Percentiles rank a stretch among this genome's conserved stretches.
Evolutionary conservation across 306 rosid genomes (phyloP).

Genomic region (Cucumis sativus): DNA sequence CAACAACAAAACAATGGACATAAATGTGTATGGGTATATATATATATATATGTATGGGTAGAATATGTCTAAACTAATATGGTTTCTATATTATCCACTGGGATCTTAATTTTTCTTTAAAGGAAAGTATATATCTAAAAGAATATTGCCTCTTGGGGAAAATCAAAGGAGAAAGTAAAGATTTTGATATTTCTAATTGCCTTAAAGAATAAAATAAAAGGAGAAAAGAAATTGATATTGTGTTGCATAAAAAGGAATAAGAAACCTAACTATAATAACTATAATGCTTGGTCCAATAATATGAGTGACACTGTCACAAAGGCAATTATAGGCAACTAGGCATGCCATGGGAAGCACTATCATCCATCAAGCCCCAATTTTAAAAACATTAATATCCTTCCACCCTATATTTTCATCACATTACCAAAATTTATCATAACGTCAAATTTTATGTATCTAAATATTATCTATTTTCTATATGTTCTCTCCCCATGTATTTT

Average conservation of each 20-base stretch:
- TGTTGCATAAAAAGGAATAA: background rate
- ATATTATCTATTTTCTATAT: background rate
- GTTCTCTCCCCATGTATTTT: no score
- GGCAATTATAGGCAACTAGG: constrained; percentile 3
- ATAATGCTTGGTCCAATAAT: constrained; percentile 4
- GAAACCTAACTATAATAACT: background rate
- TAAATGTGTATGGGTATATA: no score
- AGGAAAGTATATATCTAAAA: background rate
- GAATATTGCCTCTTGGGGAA: background rate
- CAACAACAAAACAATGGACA: no score
- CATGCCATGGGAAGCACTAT: constrained; percentile 9
- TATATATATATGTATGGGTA: no score
- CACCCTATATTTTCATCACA: no score
- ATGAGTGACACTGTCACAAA: background rate
- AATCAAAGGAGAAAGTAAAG: background rate
- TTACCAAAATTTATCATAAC: no score
- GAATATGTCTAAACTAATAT: no score
- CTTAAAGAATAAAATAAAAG: background rate
- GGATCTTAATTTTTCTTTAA: no score
- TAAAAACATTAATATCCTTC: background rate
- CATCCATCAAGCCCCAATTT: background rate
- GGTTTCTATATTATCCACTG: no score
- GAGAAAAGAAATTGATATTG: background rate
- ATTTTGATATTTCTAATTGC: background rate
- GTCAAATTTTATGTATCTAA: no score